Base-by-base conservation (phyloP, 495 filamentous ascomycete genomes). In the Trichoderma orchidacearum region DNA sequence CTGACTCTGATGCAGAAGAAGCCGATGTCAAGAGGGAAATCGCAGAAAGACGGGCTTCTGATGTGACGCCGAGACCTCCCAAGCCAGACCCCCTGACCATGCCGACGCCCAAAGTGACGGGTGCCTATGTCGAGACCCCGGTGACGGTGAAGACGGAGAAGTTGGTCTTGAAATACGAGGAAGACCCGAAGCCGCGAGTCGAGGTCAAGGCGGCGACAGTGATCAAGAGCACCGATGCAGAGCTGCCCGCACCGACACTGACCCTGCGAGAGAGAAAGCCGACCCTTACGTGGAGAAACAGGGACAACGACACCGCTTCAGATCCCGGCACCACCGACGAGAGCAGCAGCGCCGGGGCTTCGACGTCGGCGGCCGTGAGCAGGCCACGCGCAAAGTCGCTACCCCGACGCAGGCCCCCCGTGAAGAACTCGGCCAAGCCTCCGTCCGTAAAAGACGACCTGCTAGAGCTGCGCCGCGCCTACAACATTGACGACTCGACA, bases 121-220 rank as follows among this genome's bases (percentile, higher is more conserved):
- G 78, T 18, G 77, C 77, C 5, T 81, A 71, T 62, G 66, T 80
- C 18, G 77, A 80, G 17, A 79, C 78, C 23, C 74, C 76, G 5
- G 71, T 70, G 27, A 71, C 69, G 18, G 45, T 71, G 38, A 75
- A 67, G 59, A 60, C 68, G 32, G 69, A 72, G 41, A 66, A 61
- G 30, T 30, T 65, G 18, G 58, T 55, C 9, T 45, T 31, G 45
- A 28, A 30, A 27, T 5, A n/a, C 35, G 54, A 55, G 17, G 53
- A 35, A 29, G 30, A 5, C 15, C 21, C 53, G 35, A 54, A 54
- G 30, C 51, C 21, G 30, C 53, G 11, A 36, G 30, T 6, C 17
- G 53, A 27, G 17, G 25, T 9, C 53, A 48, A 48, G 21, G 1
- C 41, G 27, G 8, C 36, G 3, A 8, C n/a, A 21, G n/a, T 17